Conservation (phyloP, 495 filamentous ascomycete genomes). For the Hypoxylon rickii region DNA sequence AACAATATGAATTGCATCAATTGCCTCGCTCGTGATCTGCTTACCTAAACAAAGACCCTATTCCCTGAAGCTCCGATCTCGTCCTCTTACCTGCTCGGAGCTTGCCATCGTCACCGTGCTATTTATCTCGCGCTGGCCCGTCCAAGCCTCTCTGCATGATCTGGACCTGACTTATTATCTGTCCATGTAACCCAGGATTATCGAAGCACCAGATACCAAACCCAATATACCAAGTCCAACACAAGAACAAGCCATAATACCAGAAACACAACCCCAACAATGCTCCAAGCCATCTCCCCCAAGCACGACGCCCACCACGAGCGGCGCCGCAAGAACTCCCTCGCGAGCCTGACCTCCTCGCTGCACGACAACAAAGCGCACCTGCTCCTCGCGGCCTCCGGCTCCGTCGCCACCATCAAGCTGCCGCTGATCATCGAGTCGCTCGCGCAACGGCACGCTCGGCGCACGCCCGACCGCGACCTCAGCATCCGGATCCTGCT, state of each 20-base stretch:
- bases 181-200: neutral
- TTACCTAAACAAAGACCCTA: conserved; percentile 25
- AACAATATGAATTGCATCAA: conserved; percentile 6
- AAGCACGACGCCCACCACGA: conserved; percentile 42
- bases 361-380: conserved; percentile 69
- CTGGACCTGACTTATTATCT: conserved; percentile 7
- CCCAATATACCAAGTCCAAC: neutral
- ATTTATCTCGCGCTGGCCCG: conserved; percentile 12
- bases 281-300: conserved; percentile 42
- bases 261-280: too few species aligned
- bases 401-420: conserved; percentile 86
- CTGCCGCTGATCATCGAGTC: conserved; percentile 70
- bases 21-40: conserved; percentile 25
- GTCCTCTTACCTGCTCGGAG: conserved; percentile 2
- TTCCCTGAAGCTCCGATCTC: conserved; percentile 20
- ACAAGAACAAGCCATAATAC: too few species aligned
- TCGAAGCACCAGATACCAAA: neutral
- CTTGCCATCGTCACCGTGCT: conserved; percentile 18
- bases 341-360: conserved; percentile 40
- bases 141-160: neutral
- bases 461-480: conserved; percentile 32
- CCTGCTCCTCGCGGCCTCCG: conserved; percentile 73
- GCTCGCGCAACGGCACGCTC: conserved; percentile 46
- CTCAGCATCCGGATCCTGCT: conserved; percentile 81
- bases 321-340: conserved; percentile 36